Base-by-base conservation (phyloP, 305 asterid genomes). In the Plantago coronopus region DNA sequence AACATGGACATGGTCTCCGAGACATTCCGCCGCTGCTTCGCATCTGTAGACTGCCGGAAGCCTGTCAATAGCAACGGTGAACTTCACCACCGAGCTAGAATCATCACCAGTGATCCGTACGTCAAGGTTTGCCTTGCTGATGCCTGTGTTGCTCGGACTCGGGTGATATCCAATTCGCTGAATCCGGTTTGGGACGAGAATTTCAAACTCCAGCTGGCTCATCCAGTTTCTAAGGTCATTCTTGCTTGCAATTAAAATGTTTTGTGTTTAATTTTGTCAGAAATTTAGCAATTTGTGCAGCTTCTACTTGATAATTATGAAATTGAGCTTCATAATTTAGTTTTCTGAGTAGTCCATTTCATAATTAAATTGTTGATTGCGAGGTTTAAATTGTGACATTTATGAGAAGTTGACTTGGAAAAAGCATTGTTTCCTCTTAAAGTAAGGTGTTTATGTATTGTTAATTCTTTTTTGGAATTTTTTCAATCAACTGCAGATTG, bases 51-150 rank as follows among this genome's bases (percentile, higher is more conserved):
- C 17, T 68, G 80, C 37, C 81, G 80, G 15, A 78, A 64, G 47
- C 96, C 95, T 0, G 67, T 68, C 44, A 2, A 45, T 31, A 31
- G 53, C 3, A 58, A 50, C 21, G 59, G 76, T 22, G 62, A 59
- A 27, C 54, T 67, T 46, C 73, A 54, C 21, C 78, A 48, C 48
- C 83, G 58, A 22, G 50, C 54, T 77, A 80, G 74, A 47, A 83
- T 89, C 64, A 87, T 93, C 66, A 93, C 99, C 53, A 85, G 96
- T 67, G 99, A 93, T 54, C 98, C 98, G 7, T 93, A 93, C 67
- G 95, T 93, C 66, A 89, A 82, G 59, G 91, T 87, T 4, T 77
- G 89, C 54, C 81, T 93, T 40, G 74, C 91, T n/a, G 96, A 90
- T 0, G 97, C 95, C n/a, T 76, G 87, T 13, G 97, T 89, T 27